Evolutionary conservation across 345 rosid species (phyloP).

Genomic region (Cochlearia excelsa): DNA sequence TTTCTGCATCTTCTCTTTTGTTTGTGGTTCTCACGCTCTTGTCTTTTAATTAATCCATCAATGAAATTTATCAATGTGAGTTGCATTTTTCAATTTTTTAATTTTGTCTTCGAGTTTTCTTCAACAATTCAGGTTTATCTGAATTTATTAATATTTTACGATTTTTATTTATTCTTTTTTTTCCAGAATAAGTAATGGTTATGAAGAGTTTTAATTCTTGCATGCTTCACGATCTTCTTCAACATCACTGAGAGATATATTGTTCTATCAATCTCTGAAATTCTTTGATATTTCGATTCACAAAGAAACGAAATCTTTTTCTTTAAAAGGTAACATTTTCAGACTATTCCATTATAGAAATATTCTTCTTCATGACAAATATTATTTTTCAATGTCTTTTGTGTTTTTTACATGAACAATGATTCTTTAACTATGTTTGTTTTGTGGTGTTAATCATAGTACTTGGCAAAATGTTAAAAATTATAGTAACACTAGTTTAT

Average conservation of each 20-base stretch:
- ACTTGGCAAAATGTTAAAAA: neutral
- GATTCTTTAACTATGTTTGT: conserved; percentile 3
- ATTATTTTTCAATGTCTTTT: neutral
- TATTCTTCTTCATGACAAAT: neutral
- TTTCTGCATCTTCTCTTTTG: conserved; percentile 18
- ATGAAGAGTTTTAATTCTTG: conserved; percentile 1
- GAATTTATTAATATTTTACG: too few species aligned
- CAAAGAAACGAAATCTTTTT: neutral
- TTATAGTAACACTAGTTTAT: too few species aligned
- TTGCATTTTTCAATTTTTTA: neutral
- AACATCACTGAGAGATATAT: too few species aligned
- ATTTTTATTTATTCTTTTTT: too few species aligned
- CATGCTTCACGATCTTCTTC: neutral
- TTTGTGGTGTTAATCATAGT: neutral
- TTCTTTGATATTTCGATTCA: neutral
- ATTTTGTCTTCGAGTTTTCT: neutral
- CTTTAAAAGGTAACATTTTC: neutral
- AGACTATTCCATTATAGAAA: too few species aligned
- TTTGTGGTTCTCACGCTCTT: conserved; percentile 32
- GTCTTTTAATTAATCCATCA: conserved; percentile 16
- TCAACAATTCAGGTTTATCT: neutral
- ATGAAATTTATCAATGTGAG: conserved; percentile 20
- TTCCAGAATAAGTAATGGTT: neutral
- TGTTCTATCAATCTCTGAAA: neutral
- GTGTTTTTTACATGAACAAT: neutral